Evolutionary conservation across 441 rosid species (phyloP).

Genomic region (Lepidium campestre): DNA sequence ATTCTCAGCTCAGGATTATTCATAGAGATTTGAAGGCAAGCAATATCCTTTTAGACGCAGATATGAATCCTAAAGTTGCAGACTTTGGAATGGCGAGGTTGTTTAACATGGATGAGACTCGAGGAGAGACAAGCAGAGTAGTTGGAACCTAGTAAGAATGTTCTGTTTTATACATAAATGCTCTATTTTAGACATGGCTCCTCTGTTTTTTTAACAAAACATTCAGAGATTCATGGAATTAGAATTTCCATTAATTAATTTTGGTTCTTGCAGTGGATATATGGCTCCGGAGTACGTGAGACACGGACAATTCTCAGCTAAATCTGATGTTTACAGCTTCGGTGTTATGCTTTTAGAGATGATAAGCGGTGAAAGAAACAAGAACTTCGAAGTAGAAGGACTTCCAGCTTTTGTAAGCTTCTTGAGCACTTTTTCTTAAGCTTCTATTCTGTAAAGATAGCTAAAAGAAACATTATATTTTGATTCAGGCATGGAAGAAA

Average conservation of each 20-base stretch:
- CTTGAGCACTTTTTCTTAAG: background rate
- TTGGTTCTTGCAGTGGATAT: background rate
- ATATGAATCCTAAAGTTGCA: constrained; percentile 32
- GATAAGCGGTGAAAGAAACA: constrained; percentile 2
- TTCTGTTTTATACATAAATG: background rate
- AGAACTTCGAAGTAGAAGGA: constrained; percentile 4
- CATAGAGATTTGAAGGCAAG: constrained; percentile 28
- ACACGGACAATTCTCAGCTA: constrained; percentile 8
- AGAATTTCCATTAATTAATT: background rate
- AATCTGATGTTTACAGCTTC: constrained; percentile 6
- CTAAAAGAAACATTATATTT: background rate
- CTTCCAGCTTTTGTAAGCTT: constrained; percentile 15
- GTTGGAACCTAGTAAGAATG: constrained; percentile 26
- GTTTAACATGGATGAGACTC: constrained; percentile 30
- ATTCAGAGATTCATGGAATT: background rate
- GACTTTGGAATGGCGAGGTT: constrained; percentile 33
- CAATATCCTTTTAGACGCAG: constrained; percentile 28
- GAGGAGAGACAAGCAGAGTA: constrained; percentile 32
- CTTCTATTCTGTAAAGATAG: background rate
- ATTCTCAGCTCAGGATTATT: constrained; percentile 22
- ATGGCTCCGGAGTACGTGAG: constrained; percentile 11
- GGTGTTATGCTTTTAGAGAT: constrained; percentile 9
- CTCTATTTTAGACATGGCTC: background rate
- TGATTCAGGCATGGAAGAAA: background rate
- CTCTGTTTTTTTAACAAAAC: background rate